phyloP scores from a whole-genome alignment of 2,329 filamentous ascomycete genomes.

The Claviceps humidiphila region DNA sequence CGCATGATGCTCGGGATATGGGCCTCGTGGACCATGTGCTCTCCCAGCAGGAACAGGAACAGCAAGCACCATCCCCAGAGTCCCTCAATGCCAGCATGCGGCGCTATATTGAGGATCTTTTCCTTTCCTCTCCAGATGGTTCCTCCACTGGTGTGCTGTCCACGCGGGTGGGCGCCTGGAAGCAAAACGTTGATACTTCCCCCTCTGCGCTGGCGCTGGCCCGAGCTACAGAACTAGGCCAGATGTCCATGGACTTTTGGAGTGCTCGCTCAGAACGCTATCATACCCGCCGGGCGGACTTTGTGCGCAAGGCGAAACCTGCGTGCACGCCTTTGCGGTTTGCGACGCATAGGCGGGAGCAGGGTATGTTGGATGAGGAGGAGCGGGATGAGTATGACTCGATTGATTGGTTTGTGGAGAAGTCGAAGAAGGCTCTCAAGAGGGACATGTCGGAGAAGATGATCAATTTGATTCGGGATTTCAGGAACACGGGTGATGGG shows the following conservation, averaged over 20 bases:
- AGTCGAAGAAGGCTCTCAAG: neutral
- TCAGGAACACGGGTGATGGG: neutral
- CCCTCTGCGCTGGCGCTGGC: slow-evolving; percentile 17
- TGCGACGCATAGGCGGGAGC: slow-evolving; percentile 20
- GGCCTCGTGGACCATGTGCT: slow-evolving; percentile 27
- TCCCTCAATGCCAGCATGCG: slow-evolving; percentile 22
- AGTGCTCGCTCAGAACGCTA: slow-evolving; percentile 22
- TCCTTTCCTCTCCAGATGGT: neutral
- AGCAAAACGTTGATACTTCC: slow-evolving; percentile 20
- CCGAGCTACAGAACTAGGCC: slow-evolving; percentile 23
- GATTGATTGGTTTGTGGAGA: slow-evolving; percentile 8
- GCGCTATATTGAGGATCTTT: slow-evolving; percentile 19
- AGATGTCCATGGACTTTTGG: slow-evolving; percentile 31
- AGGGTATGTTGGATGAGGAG: slow-evolving; percentile 17
- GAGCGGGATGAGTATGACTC: slow-evolving; percentile 25
- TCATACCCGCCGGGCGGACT: slow-evolving; percentile 24
- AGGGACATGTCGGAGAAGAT: slow-evolving; percentile 4
- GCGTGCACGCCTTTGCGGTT: slow-evolving; percentile 25
- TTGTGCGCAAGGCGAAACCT: slow-evolving; percentile 26
- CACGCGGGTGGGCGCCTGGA: slow-evolving; percentile 17
- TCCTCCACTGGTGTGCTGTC: no score
- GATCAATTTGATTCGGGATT: slow-evolving; percentile 4
- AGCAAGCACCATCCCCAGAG: slow-evolving; percentile 9
- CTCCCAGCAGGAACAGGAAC: slow-evolving; percentile 12
- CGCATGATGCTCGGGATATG: slow-evolving; percentile 22